These are phyloP conservation scores for Alternaria conjuncta DNA, from an alignment of 2,329 filamentous ascomycete genomes.

Conservation along the genomic window DNA sequence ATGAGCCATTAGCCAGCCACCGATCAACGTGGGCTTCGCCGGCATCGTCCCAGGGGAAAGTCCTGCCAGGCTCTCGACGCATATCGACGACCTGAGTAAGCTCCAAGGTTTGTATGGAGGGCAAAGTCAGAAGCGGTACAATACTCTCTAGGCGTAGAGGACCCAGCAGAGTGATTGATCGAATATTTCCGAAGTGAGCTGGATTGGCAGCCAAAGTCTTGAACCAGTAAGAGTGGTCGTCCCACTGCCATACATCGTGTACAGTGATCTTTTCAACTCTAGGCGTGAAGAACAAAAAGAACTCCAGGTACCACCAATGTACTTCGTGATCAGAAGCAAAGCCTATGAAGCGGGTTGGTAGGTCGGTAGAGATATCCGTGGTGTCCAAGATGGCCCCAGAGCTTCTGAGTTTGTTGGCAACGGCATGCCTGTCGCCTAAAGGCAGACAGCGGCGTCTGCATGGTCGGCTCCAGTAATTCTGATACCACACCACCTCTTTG, in stretches of 20 bases:
- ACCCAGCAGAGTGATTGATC: slow-evolving; percentile 7
- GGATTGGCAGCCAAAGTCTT: background rate
- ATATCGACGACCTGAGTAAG: slow-evolving; percentile 3
- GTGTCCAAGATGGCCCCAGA: background rate
- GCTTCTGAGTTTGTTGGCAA: background rate
- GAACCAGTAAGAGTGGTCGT: slow-evolving; percentile 16
- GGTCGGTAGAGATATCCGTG: background rate
- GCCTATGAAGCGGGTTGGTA: slow-evolving; percentile 1
- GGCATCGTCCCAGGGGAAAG: background rate
- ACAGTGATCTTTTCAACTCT: slow-evolving; percentile 4
- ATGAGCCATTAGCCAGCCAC: slow-evolving; percentile 3
- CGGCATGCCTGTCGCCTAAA: background rate
- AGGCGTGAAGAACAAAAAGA: slow-evolving; percentile 14
- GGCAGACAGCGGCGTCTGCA: background rate
- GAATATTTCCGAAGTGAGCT: slow-evolving; percentile 1
- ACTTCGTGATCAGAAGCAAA: background rate
- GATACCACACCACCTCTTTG: slow-evolving; percentile 10
- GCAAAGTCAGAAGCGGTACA: slow-evolving; percentile 13
- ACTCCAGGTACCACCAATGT: slow-evolving; percentile 20
- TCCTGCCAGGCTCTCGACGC: slow-evolving; percentile 3
- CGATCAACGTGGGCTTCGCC: background rate
- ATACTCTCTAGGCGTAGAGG: slow-evolving; percentile 14
- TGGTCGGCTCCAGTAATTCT: background rate
- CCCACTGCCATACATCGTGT: slow-evolving; percentile 11
- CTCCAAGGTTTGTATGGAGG: slow-evolving; percentile 2